Base-by-base conservation (phyloP, 164 flowering plant species). In the Aristolochia contorta region DNA sequence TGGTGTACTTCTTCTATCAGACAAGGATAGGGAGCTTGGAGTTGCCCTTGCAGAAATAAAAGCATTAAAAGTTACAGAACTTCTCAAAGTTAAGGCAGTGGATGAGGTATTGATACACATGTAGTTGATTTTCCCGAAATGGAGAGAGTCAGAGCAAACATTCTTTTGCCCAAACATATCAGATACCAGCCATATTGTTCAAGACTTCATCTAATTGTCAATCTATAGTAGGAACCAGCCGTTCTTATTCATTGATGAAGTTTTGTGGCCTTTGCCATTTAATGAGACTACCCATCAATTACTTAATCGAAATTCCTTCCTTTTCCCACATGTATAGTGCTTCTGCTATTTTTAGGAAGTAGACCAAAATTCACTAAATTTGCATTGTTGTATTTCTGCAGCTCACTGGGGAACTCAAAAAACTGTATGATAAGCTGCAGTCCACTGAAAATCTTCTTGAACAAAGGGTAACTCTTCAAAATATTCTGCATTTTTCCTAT, bases 51-150 rank as follows among this genome's bases (percentile, higher is more conserved):
- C 63, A 62, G 93, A 87, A 77, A 83, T 87, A 64, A 84, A 84
- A 74, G 85, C 84, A 12, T 60, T 87, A 69, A 82, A 64, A 74
- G 82, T 77, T 12, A 71, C 81, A 21, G 89, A 85, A 61, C 79
- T 61, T 47, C 74, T 77, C 37, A 89, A 85, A 74, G 89, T 82
- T 33, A 92, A 84, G 75, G 95, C 95, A 30, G 41, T 92, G 24
- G 84, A 80, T 68, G 88, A 92, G 96, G 98, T 92, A 13, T 16
- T 19, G 8, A 41, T 58, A 20, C 48, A 13, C 48, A 32, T 58
- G 48, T 12, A n/a, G 1, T 20, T 16, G 21, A 21, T 12, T 19
- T 22, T 12, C 12, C 30, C 20, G 6, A 15, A 15, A 54, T 54
- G 24, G 15, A 24, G 18, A 54, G 30, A 54, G 57, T 4, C 7